Conservation (phyloP, 495 filamentous ascomycete genomes). For the Xylaria grammica region DNA sequence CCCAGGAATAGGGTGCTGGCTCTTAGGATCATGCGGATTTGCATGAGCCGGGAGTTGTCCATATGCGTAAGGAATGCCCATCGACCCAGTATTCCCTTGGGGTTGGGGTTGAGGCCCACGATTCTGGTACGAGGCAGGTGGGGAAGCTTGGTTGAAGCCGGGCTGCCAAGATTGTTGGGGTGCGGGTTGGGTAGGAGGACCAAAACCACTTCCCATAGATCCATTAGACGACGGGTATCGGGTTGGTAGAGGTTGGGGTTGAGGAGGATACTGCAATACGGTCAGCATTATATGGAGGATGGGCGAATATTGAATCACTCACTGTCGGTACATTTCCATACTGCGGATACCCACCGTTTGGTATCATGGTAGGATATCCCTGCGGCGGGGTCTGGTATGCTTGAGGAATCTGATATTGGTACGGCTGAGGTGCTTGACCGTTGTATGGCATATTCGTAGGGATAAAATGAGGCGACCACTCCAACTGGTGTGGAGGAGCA, state of each 20-base stretch:
- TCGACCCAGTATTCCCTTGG: slow-evolving; percentile 38
- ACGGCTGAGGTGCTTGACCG: slow-evolving; percentile 43
- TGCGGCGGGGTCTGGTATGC: slow-evolving; percentile 40
- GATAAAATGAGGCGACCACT: slow-evolving; percentile 56
- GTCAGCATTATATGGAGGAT: slow-evolving; percentile 6
- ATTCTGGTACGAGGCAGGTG: slow-evolving; percentile 23
- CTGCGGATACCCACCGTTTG: slow-evolving; percentile 44
- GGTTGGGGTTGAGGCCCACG: slow-evolving; percentile 38
- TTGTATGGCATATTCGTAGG: slow-evolving; percentile 49
- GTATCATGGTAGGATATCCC: slow-evolving; percentile 46
- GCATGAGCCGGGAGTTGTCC: slow-evolving; percentile 75
- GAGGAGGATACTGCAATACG: slow-evolving; percentile 35
- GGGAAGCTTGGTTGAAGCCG: slow-evolving; percentile 36
- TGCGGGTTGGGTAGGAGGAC: slow-evolving; percentile 42
- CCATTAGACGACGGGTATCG: slow-evolving; percentile 43
- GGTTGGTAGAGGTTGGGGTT: slow-evolving; percentile 34
- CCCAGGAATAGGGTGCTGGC: slow-evolving; percentile 77
- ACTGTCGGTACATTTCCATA: slow-evolving; percentile 45
- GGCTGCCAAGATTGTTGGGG: slow-evolving; percentile 45
- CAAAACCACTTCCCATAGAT: slow-evolving; percentile 47
- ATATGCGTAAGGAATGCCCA: slow-evolving; percentile 69
- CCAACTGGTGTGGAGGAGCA: slow-evolving; percentile 52
- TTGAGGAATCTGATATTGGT: slow-evolving; percentile 40
- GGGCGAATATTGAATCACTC: slow-evolving; percentile 24
- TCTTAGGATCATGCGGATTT: slow-evolving; percentile 68